Conservation (phyloP, 1,139 yeast genomes). For the Tardiomyces depauwii region DNA sequence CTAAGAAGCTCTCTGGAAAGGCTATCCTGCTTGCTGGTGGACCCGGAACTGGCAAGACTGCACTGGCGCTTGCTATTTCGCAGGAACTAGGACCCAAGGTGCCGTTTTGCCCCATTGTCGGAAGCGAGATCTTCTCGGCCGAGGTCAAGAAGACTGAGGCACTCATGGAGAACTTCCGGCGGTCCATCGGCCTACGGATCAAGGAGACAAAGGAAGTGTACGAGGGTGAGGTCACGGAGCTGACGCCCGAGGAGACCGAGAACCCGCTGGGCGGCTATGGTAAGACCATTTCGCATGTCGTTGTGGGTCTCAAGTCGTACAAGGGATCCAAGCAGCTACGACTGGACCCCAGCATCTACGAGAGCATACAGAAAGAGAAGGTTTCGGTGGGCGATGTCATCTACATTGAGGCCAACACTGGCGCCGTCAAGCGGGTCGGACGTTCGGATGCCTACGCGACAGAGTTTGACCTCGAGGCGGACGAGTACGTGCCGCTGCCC, state of each 20-base stretch:
- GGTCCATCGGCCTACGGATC: conserved; percentile 91
- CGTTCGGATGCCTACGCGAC: conserved; percentile 98
- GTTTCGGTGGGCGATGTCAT: conserved; percentile 94
- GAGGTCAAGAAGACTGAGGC: conserved; percentile 97
- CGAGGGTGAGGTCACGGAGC: conserved; percentile 95
- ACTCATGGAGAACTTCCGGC: conserved; percentile 92
- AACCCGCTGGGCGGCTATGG: conserved; percentile 98
- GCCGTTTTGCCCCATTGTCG: conserved; percentile 97
- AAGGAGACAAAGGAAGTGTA: conserved; percentile 97
- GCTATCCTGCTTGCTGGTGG: conserved; percentile 96
- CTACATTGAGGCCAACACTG: conserved; percentile 94
- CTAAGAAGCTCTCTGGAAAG: conserved; percentile 89
- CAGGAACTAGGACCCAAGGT: conserved; percentile 98
- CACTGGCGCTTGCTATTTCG: conserved; percentile 88
- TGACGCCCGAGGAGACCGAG: conserved; percentile 95
- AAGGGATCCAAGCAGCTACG: conserved; percentile 91
- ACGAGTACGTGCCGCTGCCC: conserved; percentile 96
- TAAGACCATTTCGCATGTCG: conserved; percentile 87
- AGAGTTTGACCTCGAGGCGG: conserved; percentile 95
- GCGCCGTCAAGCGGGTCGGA: conserved; percentile 95
- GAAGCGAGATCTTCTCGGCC: conserved; percentile 89
- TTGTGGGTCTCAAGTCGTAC: conserved; percentile 89
- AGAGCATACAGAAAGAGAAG: conserved; percentile 89
- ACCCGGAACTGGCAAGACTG: conserved; percentile 98
- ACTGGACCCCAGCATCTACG: conserved; percentile 91